Conservation (phyloP, 371 early-diverging fungal species). For the Mortierella sp. region DNA sequence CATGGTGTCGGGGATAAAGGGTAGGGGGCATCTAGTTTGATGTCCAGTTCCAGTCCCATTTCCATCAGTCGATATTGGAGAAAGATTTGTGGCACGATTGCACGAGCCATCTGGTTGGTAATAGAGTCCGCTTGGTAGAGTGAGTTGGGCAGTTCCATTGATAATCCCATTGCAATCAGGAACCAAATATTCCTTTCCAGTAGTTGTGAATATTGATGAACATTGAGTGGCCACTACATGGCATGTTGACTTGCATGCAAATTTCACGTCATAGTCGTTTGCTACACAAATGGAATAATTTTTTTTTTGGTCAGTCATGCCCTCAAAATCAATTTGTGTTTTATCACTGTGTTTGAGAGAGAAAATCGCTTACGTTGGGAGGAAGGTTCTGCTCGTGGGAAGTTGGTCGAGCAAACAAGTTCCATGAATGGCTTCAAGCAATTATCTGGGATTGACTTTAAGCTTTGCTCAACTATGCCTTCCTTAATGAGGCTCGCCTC, state of each 20-base stretch:
- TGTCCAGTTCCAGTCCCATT: not conserved
- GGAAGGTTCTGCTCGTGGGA: constrained; percentile 17
- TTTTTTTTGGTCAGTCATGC: too few species aligned
- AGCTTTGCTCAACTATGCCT: constrained; percentile 14
- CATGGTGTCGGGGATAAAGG: constrained; percentile 31
- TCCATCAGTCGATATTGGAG: too few species aligned
- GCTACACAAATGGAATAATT: not conserved
- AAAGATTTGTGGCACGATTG: constrained; percentile 11
- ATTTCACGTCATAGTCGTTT: constrained; percentile 32
- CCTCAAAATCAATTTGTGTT: too few species aligned
- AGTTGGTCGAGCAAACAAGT: constrained; percentile 32
- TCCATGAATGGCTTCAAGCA: constrained; percentile 40
- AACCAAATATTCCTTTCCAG: constrained; percentile 20
- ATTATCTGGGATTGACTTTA: not conserved
- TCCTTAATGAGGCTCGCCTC: constrained; percentile 5
- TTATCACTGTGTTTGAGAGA: too few species aligned
- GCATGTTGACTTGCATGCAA: constrained; percentile 68
- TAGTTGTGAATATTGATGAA: constrained; percentile 16
- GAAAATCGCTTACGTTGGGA: not conserved
- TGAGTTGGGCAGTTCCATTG: constrained; percentile 23
- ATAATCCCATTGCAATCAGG: constrained; percentile 62
- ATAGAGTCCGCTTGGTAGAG: constrained; percentile 35
- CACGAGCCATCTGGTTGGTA: constrained; percentile 60
- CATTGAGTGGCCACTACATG: constrained; percentile 55
- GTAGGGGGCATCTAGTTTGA: constrained; percentile 22